phyloP scores from a whole-genome alignment of 257 asterid species.

The Ballota nigra region DNA sequence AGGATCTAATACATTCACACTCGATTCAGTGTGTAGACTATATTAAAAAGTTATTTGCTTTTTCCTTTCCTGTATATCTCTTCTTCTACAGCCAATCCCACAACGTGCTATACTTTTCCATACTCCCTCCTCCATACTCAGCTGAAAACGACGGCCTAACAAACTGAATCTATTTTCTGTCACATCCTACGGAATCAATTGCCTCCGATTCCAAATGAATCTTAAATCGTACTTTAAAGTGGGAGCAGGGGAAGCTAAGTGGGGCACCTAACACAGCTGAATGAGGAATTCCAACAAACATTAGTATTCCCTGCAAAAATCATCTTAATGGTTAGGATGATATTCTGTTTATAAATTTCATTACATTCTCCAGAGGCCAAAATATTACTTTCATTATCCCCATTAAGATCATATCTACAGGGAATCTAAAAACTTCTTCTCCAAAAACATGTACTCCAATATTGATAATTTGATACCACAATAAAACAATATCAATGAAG shows the following conservation, averaged over 20 bases:
- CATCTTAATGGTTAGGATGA: not conserved
- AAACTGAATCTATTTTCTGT: not conserved
- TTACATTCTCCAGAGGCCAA: not conserved
- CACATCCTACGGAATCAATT: not conserved
- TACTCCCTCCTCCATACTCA: no score
- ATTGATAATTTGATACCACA: no score
- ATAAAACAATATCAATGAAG: not conserved
- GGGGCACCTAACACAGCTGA: not conserved
- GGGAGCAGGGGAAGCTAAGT: not conserved
- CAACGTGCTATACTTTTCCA: no score
- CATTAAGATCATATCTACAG: no score
- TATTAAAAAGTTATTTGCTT: no score
- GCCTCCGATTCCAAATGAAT: not conserved
- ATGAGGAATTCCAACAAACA: not conserved
- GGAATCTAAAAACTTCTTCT: no score
- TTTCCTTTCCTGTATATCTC: no score
- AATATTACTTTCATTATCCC: not conserved
- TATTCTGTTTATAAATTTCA: not conserved
- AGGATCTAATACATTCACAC: not conserved
- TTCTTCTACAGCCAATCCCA: no score
- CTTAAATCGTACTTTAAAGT: not conserved
- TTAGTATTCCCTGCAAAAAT: not conserved
- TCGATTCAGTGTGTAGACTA: not conserved
- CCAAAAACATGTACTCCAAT: no score
- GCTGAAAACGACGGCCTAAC: not conserved